Evolutionary conservation across 2,329 filamentous ascomycete species (phyloP).

Genomic region (Colletotrichum sp.): DNA sequence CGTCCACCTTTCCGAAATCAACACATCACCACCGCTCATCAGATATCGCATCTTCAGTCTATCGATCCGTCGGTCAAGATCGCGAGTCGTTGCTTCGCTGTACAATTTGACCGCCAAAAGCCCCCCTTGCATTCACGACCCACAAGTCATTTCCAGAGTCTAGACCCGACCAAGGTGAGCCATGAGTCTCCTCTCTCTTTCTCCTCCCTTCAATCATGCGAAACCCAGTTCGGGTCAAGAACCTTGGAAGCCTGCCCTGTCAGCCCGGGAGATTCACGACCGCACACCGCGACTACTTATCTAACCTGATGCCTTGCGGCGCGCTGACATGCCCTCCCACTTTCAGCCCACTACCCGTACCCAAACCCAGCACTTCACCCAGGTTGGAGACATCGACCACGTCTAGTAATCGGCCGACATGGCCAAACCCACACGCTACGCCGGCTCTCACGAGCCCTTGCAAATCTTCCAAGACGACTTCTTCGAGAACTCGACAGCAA

Average conservation of each 20-base stretch:
- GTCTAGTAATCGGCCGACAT: constrained; percentile 45
- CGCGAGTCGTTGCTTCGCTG: neutral
- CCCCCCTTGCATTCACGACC: constrained; percentile 24
- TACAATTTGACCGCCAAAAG: constrained; percentile 21
- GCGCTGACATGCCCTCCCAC: constrained; percentile 16
- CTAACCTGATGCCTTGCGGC: constrained; percentile 14
- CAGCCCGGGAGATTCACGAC: neutral
- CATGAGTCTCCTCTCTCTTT: constrained; percentile 19
- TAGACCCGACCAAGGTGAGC: constrained; percentile 23
- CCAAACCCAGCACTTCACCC: neutral
- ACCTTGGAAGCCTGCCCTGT: constrained; percentile 9
- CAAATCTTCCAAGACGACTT: constrained; percentile 59
- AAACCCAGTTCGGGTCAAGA: constrained; percentile 2
- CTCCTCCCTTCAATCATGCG: constrained; percentile 23
- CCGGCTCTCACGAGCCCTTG: constrained; percentile 51
- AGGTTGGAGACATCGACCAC: neutral
- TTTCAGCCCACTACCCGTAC: constrained; percentile 11
- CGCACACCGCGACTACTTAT: constrained; percentile 18
- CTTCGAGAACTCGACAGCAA: constrained; percentile 49
- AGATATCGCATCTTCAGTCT: neutral
- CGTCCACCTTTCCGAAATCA: neutral
- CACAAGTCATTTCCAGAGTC: constrained; percentile 24
- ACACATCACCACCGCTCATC: neutral
- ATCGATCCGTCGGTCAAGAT: constrained; percentile 2
- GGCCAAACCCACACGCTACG: constrained; percentile 57